phyloP scores from a whole-genome alignment of 73 alveolate genomes.

The Paramecium sexaurelia region DNA sequence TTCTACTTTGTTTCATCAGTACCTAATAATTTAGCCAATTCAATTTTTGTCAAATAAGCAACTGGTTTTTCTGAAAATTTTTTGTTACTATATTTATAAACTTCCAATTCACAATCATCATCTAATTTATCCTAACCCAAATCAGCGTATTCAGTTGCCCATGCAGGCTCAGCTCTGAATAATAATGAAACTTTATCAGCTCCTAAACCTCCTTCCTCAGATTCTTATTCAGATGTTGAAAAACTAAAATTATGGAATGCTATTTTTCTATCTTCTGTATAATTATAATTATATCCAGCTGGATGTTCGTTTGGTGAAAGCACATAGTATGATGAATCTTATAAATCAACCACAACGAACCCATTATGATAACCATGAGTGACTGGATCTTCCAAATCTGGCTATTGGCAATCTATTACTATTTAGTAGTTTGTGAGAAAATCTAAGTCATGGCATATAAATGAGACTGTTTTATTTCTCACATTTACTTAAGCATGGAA shows the following conservation, averaged over 20 bases:
- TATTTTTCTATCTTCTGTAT: conserved; percentile 37
- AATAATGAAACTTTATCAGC: neutral
- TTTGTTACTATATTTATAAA: neutral
- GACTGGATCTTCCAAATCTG: conserved; percentile 3
- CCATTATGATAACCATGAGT: neutral
- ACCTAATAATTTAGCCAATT: conserved; percentile 8
- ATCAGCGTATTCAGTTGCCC: conserved; percentile 11
- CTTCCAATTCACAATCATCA: conserved; percentile 42
- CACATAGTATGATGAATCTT: neutral
- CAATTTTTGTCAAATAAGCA: neutral
- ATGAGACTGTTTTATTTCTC: neutral
- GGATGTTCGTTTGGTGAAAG: neutral
- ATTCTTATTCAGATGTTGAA: neutral
- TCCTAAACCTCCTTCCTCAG: neutral
- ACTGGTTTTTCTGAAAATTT: neutral
- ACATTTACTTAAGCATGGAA: neutral
- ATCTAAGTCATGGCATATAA: neutral
- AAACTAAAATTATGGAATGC: neutral
- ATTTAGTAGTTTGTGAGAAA: neutral
- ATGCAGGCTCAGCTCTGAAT: conserved; percentile 4
- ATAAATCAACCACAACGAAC: neutral
- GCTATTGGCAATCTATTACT: neutral
- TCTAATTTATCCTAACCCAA: neutral
- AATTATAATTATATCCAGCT: neutral
- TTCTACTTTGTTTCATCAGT: neutral